Percentiles rank a stretch among this genome's conserved stretches.
Conservation (phyloP, 2,329 filamentous ascomycete species). For the Lojkania enalia region DNA sequence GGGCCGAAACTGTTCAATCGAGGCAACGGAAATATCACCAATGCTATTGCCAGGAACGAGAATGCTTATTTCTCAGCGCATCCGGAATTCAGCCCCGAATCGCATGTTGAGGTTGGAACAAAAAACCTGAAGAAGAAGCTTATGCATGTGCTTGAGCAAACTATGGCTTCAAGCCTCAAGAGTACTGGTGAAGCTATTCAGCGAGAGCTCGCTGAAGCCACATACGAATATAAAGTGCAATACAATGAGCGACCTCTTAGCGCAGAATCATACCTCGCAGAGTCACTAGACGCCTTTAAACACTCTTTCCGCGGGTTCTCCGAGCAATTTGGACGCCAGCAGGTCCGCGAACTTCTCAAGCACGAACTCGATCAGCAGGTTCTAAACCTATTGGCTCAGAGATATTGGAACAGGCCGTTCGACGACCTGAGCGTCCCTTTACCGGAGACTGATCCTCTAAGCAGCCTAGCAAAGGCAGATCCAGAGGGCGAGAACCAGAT, state of each 20-base stretch:
- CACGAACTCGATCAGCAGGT: conserved; percentile 92
- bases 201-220: conserved; percentile 93
- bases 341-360: conserved; percentile 89
- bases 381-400: conserved; percentile 85
- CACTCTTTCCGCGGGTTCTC: conserved; percentile 96
- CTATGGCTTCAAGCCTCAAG: conserved; percentile 91
- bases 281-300: conserved; percentile 94
- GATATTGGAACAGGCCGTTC: conserved; percentile 97
- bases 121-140: conserved; percentile 88
- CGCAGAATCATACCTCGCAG: conserved; percentile 93
- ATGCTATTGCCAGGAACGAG: conserved; percentile 85
- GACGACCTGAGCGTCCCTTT: conserved; percentile 72
- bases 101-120: conserved; percentile 78
- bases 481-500: conserved; percentile 72
- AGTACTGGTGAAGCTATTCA: conserved; percentile 89
- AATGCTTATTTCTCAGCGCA: conserved; percentile 83
- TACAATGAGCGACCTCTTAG: conserved; percentile 96
- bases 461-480: conserved; percentile 81
- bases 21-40: conserved; percentile 76
- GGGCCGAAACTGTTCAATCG: conserved; percentile 77
- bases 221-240: conserved; percentile 98
- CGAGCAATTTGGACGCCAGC: conserved; percentile 82
- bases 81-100: conserved; percentile 76
- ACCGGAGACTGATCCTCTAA: conserved; percentile 71
- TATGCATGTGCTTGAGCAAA: conserved; percentile 95